Evolutionary conservation across 1,284 basidiomycete species (phyloP), one percentile per base, ranked within the genome.

Genomic region (Melampsora americana): DNA sequence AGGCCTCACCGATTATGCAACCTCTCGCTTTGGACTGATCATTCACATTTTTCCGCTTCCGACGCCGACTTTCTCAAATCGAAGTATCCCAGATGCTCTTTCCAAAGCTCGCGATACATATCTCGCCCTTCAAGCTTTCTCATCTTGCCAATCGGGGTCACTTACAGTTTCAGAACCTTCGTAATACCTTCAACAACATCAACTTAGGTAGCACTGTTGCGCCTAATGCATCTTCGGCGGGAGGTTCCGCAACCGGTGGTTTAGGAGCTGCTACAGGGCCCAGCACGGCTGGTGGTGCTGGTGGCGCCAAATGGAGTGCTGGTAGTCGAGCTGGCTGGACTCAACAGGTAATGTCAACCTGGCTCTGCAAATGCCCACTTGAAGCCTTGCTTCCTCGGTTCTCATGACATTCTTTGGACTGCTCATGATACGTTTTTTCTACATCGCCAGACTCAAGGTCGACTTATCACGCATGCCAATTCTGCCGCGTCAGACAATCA

Each of bases 81-180:
- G 12, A 42, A 42, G 42, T 42, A 42, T 12, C 9, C 50, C 66
- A 20, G 30, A 75, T 75, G 73, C 59, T 75, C 6, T 62, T 75
- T 20, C 73, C 73, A 16, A 75, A 75, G 39, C 46, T 68, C 28
- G 66, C 73, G 11, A 46, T 65, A 26, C 73, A 75, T 46, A 74
- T 74, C 48, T 74, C 71, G n/a, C 73, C 73, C 56, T 75, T 75
- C 66, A 75, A 68, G 42, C 66, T 75, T 32, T 75, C 73, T 20
- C 73, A 75, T 62, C 66, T 75, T 60, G 73, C 73, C 30, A 75
- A 67, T 48, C 73, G 73, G 6, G 44, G 66, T 18, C 73, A 75
- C 5, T 56, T 67, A 12, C 65, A 75, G 18, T 68, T 75, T 35
- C 65, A 75, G 46, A 59, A 67, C 46, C 35, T 75, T 23, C 50